Evolutionary conservation across 148 eudicot genomes (phyloP).

Genomic region (Suaeda aralocaspica): DNA sequence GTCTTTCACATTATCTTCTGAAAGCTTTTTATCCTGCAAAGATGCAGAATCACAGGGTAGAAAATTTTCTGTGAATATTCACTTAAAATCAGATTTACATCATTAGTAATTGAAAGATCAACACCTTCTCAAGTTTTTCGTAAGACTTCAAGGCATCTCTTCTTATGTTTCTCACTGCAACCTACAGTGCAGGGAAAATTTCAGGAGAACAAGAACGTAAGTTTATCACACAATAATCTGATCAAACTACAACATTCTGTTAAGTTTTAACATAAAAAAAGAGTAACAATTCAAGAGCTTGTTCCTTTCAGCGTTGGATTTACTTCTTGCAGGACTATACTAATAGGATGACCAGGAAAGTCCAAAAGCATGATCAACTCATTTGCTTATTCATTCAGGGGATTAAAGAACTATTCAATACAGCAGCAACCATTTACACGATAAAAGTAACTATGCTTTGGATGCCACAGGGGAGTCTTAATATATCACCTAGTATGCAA

Average conservation of each 20-base stretch:
- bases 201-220: neutral
- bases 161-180: constrained; percentile 88
- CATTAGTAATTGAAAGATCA: constrained; percentile 7
- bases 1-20: constrained; percentile 89
- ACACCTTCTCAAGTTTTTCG: constrained; percentile 91
- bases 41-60: constrained; percentile 20
- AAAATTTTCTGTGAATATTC: neutral
- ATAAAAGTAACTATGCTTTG: neutral
- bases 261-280: neutral
- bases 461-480: neutral
- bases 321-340: neutral
- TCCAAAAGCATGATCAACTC: neutral
- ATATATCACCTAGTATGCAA: neutral
- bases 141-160: constrained; percentile 93
- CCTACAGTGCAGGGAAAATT: constrained; percentile 34
- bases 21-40: constrained; percentile 87
- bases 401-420: neutral
- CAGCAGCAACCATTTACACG: neutral
- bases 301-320: neutral
- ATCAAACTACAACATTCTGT: neutral
- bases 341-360: neutral
- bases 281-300: constrained; percentile 8
- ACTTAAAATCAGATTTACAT: neutral
- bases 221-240: neutral
- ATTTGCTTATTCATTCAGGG: neutral